phyloP scores from a whole-genome alignment of 306 rosid genomes.

The Cyclanthera cordifolia region DNA sequence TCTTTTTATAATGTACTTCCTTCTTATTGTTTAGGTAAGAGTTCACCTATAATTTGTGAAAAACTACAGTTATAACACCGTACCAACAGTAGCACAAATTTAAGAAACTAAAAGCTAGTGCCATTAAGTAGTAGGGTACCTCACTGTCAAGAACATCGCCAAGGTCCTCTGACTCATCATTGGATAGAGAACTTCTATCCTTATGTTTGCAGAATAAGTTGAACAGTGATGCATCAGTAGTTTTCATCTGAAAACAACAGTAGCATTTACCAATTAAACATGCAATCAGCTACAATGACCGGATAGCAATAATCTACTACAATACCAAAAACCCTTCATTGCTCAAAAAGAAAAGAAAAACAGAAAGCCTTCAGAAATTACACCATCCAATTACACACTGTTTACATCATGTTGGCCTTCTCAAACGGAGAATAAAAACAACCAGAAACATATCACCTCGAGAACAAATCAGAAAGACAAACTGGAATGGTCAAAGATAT shows the following conservation, averaged over 20 bases:
- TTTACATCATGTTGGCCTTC: neutral
- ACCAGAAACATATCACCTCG: neutral
- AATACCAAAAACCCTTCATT: neutral
- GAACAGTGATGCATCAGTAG: neutral
- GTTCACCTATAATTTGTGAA: neutral
- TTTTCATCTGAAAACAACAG: slow-evolving; percentile 1
- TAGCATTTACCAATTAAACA: slow-evolving; percentile 1
- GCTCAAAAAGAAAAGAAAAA: neutral
- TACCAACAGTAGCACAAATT: neutral
- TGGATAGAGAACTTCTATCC: slow-evolving; percentile 5
- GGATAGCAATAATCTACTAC: neutral
- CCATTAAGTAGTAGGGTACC: neutral
- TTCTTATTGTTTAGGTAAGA: neutral
- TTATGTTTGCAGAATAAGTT: neutral
- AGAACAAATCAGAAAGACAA: neutral
- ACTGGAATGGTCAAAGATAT: neutral
- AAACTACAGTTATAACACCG: neutral
- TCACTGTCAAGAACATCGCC: slow-evolving; percentile 10
- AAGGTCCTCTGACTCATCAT: slow-evolving; percentile 4
- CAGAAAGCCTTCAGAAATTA: neutral
- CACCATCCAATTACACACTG: neutral
- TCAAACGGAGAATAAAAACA: neutral
- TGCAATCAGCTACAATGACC: neutral
- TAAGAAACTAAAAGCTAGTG: slow-evolving; percentile 4
- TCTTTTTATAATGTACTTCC: slow-evolving; percentile 8